These are phyloP conservation scores for Phytophthora constricta DNA, from an alignment of 352 stramenopile species.

Conservation along the genomic window DNA sequence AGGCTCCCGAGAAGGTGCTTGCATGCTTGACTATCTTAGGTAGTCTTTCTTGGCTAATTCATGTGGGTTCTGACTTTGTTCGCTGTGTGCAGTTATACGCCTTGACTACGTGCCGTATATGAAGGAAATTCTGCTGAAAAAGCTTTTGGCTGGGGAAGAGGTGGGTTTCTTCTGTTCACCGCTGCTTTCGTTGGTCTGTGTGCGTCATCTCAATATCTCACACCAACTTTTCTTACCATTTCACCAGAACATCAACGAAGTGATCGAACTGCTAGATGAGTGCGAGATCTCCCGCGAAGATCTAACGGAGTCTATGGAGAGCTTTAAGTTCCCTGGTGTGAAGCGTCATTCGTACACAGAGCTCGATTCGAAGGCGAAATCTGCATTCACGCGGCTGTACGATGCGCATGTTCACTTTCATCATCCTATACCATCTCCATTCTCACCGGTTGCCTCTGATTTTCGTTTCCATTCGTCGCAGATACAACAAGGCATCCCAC, in stretches of 20 bases:
- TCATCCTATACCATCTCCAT: neutral
- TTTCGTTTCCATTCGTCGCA: conserved; percentile 15
- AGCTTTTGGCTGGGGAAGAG: conserved; percentile 77
- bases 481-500: conserved; percentile 94
- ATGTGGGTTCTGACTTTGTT: neutral
- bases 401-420: conserved; percentile 11
- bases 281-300: conserved; percentile 98
- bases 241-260: conserved; percentile 79
- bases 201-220: neutral
- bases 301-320: conserved; percentile 97
- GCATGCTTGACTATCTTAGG: conserved; percentile 11
- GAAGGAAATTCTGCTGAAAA: conserved; percentile 89
- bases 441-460: conserved; percentile 10
- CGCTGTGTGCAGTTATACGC: conserved; percentile 70
- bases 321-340: conserved; percentile 82
- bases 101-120: conserved; percentile 91
- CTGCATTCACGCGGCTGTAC: conserved; percentile 93
- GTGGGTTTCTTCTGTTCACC: conserved; percentile 36
- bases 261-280: conserved; percentile 95
- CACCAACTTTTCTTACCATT: neutral
- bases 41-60: neutral
- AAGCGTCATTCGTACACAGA: conserved; percentile 79
- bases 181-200: neutral
- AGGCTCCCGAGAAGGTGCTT: conserved; percentile 85
- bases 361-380: conserved; percentile 91